Percentiles rank a stretch among this genome's conserved stretches.
These are phyloP conservation scores for Marasmius sp. DNA, from an alignment of 1,284 basidiomycete genomes.

Conservation along the genomic window DNA sequence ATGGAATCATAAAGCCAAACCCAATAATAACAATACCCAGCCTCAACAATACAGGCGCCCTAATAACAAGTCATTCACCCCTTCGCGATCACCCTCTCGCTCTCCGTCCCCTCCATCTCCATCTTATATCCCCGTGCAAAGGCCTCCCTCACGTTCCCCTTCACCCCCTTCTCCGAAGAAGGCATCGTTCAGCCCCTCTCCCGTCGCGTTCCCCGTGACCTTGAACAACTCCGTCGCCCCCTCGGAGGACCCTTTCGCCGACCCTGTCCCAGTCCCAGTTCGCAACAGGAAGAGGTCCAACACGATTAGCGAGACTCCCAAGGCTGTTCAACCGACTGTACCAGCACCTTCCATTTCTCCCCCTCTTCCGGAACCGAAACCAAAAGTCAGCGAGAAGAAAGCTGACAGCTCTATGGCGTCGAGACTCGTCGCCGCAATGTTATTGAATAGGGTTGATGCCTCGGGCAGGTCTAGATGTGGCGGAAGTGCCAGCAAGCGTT, in stretches of 20 bases:
- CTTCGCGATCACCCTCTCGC: constrained; percentile 3
- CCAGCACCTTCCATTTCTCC: background rate
- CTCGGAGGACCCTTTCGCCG: background rate
- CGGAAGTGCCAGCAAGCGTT: background rate
- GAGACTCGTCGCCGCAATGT: constrained; percentile 11
- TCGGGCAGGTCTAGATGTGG: constrained; percentile 2
- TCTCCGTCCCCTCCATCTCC: constrained; percentile 12
- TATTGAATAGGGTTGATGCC: constrained; percentile 12
- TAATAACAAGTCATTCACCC: background rate
- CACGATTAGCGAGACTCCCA: background rate
- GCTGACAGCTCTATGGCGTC: constrained; percentile 4
- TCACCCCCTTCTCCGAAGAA: background rate
- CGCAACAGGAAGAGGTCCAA: background rate
- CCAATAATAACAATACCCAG: background rate
- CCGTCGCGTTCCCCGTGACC: background rate
- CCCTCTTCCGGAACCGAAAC: background rate
- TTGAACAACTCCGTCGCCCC: background rate
- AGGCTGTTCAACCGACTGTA: background rate
- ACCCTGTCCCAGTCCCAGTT: background rate
- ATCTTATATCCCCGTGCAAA: background rate
- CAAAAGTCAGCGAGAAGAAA: background rate
- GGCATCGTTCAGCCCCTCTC: background rate
- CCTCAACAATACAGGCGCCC: background rate
- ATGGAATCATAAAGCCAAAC: background rate
- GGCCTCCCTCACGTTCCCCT: background rate